Evolutionary conservation across 139 green algal genomes (phyloP).

Genomic region (Diplosphaera chodatii): DNA sequence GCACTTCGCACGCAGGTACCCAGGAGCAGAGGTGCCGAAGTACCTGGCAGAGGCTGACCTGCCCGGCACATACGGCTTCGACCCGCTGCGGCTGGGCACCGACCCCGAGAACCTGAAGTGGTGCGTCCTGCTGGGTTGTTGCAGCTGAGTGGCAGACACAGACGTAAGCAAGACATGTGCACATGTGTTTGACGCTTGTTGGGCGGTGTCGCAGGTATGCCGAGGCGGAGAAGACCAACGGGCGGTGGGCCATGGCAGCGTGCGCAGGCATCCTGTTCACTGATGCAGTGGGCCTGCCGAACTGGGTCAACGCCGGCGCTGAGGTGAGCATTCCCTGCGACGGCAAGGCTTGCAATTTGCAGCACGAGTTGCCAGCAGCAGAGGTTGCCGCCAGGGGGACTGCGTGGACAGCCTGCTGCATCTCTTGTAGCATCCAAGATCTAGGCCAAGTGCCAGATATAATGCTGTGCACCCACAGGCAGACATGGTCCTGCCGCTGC

Average conservation of each 20-base stretch:
- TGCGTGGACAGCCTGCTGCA: no score
- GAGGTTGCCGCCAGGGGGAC: no score
- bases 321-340: constrained; percentile 13
- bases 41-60: constrained; percentile 1
- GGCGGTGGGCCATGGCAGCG: constrained; percentile 82
- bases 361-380: no score
- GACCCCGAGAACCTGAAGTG: constrained; percentile 12
- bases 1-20: not conserved
- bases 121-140: no score
- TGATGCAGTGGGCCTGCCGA: constrained; percentile 48
- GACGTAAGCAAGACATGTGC: no score
- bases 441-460: no score
- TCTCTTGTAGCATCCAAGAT: no score
- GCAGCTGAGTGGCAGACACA: no score
- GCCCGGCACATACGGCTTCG: constrained; percentile 40
- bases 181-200: no score
- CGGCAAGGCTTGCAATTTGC: no score
- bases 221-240: constrained; percentile 86
- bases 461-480: constrained; percentile 2
- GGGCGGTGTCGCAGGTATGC: constrained; percentile 52
- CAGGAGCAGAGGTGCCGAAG: not conserved
- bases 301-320: constrained; percentile 55
- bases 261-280: constrained; percentile 67
- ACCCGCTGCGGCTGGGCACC: constrained; percentile 40
- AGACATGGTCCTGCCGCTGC: constrained; percentile 35